A percentile compares a stretch with the other conserved stretches of the same genome.
phyloP scores from a whole-genome alignment of 2,329 filamentous ascomycete genomes.

The Fusarium mangiferae region DNA sequence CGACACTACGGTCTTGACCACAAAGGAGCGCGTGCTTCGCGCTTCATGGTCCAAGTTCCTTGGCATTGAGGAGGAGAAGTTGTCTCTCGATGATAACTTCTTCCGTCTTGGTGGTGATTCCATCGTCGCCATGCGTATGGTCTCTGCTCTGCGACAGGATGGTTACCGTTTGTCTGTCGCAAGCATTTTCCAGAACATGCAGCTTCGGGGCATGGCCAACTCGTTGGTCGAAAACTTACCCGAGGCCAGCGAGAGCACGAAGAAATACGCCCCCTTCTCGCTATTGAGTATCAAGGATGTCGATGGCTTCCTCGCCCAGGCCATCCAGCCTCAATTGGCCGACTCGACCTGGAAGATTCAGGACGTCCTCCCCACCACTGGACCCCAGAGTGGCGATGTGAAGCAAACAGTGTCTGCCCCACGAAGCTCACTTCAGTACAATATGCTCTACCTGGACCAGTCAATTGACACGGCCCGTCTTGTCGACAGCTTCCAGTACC shows the following conservation, averaged over 20 bases:
- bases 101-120: constrained; percentile 44
- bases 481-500: constrained; percentile 36
- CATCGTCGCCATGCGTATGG: constrained; percentile 43
- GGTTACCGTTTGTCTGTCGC: constrained; percentile 42
- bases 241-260: neutral
- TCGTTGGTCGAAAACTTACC: constrained; percentile 20
- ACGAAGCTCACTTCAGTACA: constrained; percentile 43
- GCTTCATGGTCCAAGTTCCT: constrained; percentile 39
- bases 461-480: constrained; percentile 34
- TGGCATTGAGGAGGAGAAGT: constrained; percentile 32
- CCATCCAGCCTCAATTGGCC: constrained; percentile 27
- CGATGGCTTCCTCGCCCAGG: constrained; percentile 26
- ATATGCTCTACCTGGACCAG: constrained; percentile 43
- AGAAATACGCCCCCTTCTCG: constrained; percentile 38
- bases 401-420: constrained; percentile 34
- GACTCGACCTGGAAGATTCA: constrained; percentile 36
- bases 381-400: constrained; percentile 37
- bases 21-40: constrained; percentile 33
- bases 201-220: constrained; percentile 40
- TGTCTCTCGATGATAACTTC: constrained; percentile 44
- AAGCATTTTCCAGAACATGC: constrained; percentile 45
- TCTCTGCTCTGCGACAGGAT: constrained; percentile 37
- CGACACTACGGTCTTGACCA: constrained; percentile 29
- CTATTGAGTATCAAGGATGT: constrained; percentile 27
- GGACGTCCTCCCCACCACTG: constrained; percentile 38